Base-by-base conservation (phyloP, 805 yeast species). In the Starmerella vaccinii region DNA sequence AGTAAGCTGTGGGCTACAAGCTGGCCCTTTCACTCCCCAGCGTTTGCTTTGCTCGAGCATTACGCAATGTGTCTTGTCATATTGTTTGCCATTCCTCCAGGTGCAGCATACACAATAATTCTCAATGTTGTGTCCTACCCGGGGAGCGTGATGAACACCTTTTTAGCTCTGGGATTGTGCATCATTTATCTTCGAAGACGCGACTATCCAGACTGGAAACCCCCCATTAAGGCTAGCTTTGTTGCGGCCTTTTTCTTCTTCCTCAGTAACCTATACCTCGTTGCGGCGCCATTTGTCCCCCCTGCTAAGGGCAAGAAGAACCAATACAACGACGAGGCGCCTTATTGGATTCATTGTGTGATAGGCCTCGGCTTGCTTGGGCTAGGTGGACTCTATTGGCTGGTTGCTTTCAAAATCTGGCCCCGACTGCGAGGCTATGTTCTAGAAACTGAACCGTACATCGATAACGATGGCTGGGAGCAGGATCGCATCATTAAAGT, bases 21-120 rank as follows among this genome's bases (percentile, higher is more conserved):
- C 40, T 78, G 67, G 62, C 94, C 94, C 4, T 82, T 83, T 65
- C 76, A 75, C 58, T 72, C 92, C 2, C 95, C 95, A 41, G 67
- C 77, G 54, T 76, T 79, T 39, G 94, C 90, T 47, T 69, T 85
- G 47, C 71, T 80, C 58, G 82, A 82, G 64, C 92, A 85, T 63
- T 84, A 85, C 77, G 65, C 81, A 42, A 81, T 84, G 19, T 83
- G 88, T 69, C 66, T 82, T 37, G 71, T 85, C 47, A 80, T 87
- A 43, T 77, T 85, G 53, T 62, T 84, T 40, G 92, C 90, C 2
- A 84, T 85, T 37, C 90, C 92, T 19, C 84, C 89, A 22, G 94
- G 92, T 51, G 92, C 84, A 63, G 94, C 94, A 41, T 85, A 83
- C 69, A 81, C 82, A 65, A 82, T 85, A 63, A 77, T 85, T 58